phyloP scores from a whole-genome alignment of 1,139 yeast genomes.

The Magnusiomyces ingens region DNA sequence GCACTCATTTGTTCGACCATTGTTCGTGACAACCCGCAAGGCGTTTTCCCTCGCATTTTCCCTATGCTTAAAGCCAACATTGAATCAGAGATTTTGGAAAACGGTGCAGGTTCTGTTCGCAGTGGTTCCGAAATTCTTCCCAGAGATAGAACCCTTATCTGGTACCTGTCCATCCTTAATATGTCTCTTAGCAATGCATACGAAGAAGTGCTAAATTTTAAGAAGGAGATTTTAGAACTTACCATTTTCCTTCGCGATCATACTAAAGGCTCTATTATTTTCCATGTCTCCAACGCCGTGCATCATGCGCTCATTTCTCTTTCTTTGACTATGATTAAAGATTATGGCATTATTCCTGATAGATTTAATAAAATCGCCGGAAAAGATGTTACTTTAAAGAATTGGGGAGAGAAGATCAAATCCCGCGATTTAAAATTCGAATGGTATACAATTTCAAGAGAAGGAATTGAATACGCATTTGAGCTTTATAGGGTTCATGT shows the following conservation, averaged over 20 bases:
- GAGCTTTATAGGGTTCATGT: conserved; percentile 51
- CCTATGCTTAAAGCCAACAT: conserved; percentile 47
- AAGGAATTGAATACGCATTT: conserved; percentile 57
- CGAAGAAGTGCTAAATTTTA: conserved; percentile 40
- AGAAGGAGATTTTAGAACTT: conserved; percentile 44
- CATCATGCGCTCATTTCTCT: conserved; percentile 63
- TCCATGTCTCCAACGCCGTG: conserved; percentile 43
- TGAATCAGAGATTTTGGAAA: conserved; percentile 64
- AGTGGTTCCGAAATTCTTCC: conserved; percentile 63
- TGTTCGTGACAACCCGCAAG: conserved; percentile 52
- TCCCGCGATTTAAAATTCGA: conserved; percentile 43
- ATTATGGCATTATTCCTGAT: conserved; percentile 26
- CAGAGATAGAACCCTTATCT: conserved; percentile 67
- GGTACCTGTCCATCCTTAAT: conserved; percentile 66
- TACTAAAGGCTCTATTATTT: conserved; percentile 59
- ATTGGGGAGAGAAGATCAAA: conserved; percentile 32
- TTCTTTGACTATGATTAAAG: conserved; percentile 39
- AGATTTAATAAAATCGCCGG: conserved; percentile 29
- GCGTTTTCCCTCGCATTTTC: conserved; percentile 43
- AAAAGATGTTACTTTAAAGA: conserved; percentile 14
- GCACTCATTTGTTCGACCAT: conserved; percentile 67
- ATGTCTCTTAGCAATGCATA: conserved; percentile 71
- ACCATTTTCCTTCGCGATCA: conserved; percentile 47
- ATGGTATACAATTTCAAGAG: conserved; percentile 68
- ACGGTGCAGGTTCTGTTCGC: conserved; percentile 76